Percentiles rank a stretch among this genome's conserved stretches.
Conservation (phyloP, 331 rosid genomes). For the Arachis monticola region DNA sequence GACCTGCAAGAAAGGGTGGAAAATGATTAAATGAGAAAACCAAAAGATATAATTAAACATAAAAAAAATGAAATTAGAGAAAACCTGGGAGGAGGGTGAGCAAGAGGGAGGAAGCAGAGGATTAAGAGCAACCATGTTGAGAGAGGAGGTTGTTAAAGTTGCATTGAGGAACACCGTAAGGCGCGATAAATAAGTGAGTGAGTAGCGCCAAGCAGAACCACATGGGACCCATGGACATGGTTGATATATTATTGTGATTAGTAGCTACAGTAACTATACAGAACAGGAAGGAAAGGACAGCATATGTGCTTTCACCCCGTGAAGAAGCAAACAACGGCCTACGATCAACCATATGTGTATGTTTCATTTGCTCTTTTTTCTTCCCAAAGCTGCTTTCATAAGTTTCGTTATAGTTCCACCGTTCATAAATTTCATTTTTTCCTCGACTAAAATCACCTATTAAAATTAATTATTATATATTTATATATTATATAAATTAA, state of each 20-base stretch:
- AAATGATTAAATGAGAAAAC: not conserved
- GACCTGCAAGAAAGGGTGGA: constrained; percentile 45
- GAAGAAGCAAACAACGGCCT: constrained; percentile 41
- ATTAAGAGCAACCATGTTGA: constrained; percentile 20
- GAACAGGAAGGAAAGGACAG: constrained; percentile 30
- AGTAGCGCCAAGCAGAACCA: not conserved
- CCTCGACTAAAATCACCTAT: too few species aligned
- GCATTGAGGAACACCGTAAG: not conserved
- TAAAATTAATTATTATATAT: too few species aligned
- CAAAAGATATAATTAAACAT: not conserved
- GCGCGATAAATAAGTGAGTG: not conserved
- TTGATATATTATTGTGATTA: too few species aligned
- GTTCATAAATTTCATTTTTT: too few species aligned
- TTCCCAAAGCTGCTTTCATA: too few species aligned
- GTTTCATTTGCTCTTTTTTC: too few species aligned
- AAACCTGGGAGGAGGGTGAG: constrained; percentile 29
- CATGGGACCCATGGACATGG: constrained; percentile 36
- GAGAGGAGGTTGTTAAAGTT: constrained; percentile 22
- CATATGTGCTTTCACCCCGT: constrained; percentile 50
- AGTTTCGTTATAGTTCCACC: not conserved
- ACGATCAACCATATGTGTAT: constrained; percentile 29
- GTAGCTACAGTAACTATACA: too few species aligned
- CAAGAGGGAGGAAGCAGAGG: constrained; percentile 41
- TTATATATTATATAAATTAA: too few species aligned
- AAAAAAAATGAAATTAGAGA: not conserved